Evolutionary conservation across 345 rosid species (phyloP), one percentile per base, ranked within the genome.

Genomic region (Pugionium dolabratum): DNA sequence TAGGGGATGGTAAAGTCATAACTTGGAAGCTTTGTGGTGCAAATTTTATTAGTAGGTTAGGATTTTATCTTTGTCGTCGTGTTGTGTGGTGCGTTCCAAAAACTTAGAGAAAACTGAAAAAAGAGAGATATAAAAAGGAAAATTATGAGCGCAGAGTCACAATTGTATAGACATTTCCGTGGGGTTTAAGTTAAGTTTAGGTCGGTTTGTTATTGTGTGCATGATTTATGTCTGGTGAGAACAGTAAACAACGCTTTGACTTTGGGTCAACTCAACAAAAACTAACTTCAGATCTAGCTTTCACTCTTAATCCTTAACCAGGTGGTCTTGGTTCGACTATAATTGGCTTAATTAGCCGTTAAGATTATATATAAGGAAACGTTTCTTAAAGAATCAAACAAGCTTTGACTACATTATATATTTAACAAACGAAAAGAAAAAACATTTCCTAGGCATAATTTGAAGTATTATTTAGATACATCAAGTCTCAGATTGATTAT

Each of bases 151-250:
- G 66, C 72, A 45, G 67, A 66, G 57, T 59, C 69, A 18, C 18
- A 40, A 66, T 72, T 73, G 77, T 73, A 67, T 73, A 73, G 77
- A 67, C 77, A 46, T 66, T 39, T 57, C 59, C 72, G 61, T 72
- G 71, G 54, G 48, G 49, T 66, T 53, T 45, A 73, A 52, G 56
- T 73, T 59, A 59, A 73, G 50, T 35, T 65, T 72, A 57, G 71
- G 76, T 66, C 41, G 51, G 54, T 52, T 65, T 70, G 30, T 53
- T 68, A 9, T 54, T 62, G 39, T 59, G 40, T 70, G 54, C 46
- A 18, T 70, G 66, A 46, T 31, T 44, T 59, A 55, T 53, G 69
- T 47, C 75, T 63, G 64, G 10, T 54, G 56, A 62, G 54, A 61
- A 53, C 40, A 70, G 48, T 63, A 58, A 47, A 64, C 28, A 64